phyloP scores from a whole-genome alignment of 768 basidiomycete genomes.

The Boletus sensibilis region DNA sequence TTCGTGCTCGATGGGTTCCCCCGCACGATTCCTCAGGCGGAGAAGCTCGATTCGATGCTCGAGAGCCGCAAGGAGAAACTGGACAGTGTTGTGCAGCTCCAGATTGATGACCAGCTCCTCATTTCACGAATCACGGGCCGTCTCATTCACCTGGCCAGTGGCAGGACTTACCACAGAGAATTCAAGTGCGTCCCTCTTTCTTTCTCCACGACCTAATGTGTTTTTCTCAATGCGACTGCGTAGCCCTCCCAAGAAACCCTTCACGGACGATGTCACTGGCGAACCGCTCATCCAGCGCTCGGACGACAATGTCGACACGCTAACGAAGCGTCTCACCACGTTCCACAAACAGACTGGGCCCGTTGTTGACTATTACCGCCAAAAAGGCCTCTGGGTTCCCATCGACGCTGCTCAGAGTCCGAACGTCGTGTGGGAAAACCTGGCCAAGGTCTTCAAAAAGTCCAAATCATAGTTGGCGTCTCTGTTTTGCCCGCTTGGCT shows the following conservation, averaged over 20 bases:
- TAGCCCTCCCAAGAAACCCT: conserved; percentile 97
- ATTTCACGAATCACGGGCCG: conserved; percentile 98
- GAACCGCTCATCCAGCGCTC: conserved; percentile 96
- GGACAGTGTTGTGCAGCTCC: conserved; percentile 87
- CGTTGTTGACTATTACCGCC: conserved; percentile 94
- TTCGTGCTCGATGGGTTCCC: conserved; percentile 99
- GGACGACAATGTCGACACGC: conserved; percentile 95
- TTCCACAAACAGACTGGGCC: conserved; percentile 95
- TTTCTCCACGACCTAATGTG: background rate
- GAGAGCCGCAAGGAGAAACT: conserved; percentile 78
- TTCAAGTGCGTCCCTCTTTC: conserved; percentile 69
- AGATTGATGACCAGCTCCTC: conserved; percentile 91
- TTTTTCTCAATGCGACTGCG: conserved; percentile 10
- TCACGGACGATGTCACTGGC: conserved; percentile 90
- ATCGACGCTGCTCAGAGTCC: conserved; percentile 96
- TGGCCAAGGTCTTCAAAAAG: conserved; percentile 60
- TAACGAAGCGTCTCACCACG: conserved; percentile 82
- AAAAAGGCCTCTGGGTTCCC: conserved; percentile 83
- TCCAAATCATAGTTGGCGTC: conserved; percentile 17
- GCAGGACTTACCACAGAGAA: conserved; percentile 91
- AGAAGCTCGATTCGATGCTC: conserved; percentile 95
- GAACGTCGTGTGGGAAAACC: conserved; percentile 84
- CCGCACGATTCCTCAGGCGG: conserved; percentile 92
- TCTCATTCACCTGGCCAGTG: conserved; percentile 85
- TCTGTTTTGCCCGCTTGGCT: background rate